These are phyloP conservation scores for Penicillium riverlandense DNA, from an alignment of 495 filamentous ascomycete genomes.

Conservation along the genomic window DNA sequence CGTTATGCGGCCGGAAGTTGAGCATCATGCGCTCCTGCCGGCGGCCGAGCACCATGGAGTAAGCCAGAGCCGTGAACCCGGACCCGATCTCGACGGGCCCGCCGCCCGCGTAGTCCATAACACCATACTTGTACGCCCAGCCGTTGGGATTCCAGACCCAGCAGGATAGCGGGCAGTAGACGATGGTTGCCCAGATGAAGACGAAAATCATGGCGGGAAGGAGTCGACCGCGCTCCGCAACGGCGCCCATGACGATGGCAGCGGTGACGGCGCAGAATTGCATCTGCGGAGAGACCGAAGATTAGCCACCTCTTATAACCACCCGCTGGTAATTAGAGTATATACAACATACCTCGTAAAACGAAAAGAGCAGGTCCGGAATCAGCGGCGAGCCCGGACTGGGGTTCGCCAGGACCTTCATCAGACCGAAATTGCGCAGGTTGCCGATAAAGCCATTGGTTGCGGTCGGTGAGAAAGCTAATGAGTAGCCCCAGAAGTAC, in stretches of 20 bases:
- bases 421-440: slow-evolving; percentile 57
- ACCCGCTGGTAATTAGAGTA: background rate
- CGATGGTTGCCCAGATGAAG: slow-evolving; percentile 93
- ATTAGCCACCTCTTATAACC: background rate
- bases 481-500: slow-evolving; percentile 70
- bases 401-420: slow-evolving; percentile 55
- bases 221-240: slow-evolving; percentile 89
- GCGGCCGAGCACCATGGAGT: slow-evolving; percentile 90
- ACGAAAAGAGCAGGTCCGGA: slow-evolving; percentile 56
- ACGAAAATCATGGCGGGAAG: slow-evolving; percentile 92
- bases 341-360: slow-evolving; percentile 53
- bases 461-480: slow-evolving; percentile 58
- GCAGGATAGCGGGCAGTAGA: slow-evolving; percentile 93
- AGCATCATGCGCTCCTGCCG: slow-evolving; percentile 99
- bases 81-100: slow-evolving; percentile 97
- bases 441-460: slow-evolving; percentile 64
- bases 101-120: slow-evolving; percentile 93
- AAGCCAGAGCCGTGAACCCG: slow-evolving; percentile 85
- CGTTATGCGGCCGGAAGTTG: slow-evolving; percentile 92
- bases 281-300: slow-evolving; percentile 50
- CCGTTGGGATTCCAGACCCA: slow-evolving; percentile 95
- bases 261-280: slow-evolving; percentile 93
- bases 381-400: slow-evolving; percentile 58
- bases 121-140: slow-evolving; percentile 88
- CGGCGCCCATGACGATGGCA: slow-evolving; percentile 85